A percentile compares a stretch with the other conserved stretches of the same genome.
These are phyloP conservation scores for Buxus sempervirens DNA, from an alignment of 164 flowering plant species.

Conservation along the genomic window DNA sequence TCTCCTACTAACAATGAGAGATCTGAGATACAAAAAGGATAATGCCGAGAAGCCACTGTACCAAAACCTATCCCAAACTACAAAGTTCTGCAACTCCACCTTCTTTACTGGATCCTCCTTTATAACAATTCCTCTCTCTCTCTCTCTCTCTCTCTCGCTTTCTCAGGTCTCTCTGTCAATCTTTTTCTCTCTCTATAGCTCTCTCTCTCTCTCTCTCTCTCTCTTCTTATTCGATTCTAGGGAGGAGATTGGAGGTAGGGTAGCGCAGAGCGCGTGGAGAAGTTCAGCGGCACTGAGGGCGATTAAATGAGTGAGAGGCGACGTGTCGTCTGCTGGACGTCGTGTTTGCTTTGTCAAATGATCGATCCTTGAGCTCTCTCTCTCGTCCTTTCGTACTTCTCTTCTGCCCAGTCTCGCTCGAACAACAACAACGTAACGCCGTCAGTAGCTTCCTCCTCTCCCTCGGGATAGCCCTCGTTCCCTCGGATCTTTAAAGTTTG, in stretches of 20 bases:
- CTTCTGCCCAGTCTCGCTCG: background rate
- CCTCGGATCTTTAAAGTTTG: no score
- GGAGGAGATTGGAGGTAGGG: no score
- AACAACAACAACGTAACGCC: background rate
- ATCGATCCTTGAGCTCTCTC: conserved; percentile 8
- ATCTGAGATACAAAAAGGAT: conserved; percentile 11
- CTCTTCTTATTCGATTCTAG: background rate
- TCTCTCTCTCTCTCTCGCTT: background rate
- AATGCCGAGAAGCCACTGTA: conserved; percentile 11
- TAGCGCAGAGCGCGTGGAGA: no score
- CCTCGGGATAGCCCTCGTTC: no score
- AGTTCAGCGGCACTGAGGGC: conserved; percentile 9
- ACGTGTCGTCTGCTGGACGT: conserved; percentile 22
- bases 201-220: background rate
- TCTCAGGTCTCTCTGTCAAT: background rate
- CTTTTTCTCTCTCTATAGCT: conserved; percentile 1
- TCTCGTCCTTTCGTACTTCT: background rate
- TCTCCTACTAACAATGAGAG: conserved; percentile 19
- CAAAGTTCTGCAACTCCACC: background rate
- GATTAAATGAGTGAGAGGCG: conserved; percentile 16
- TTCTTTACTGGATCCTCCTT: conserved; percentile 10
- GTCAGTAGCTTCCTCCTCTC: no score
- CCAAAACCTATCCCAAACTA: conserved; percentile 12
- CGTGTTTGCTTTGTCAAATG: conserved; percentile 23
- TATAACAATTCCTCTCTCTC: conserved; percentile 8